Evolutionary conservation across 768 basidiomycete genomes (phyloP), one percentile per base, ranked within the genome.

Genomic region (Mycena crocata): DNA sequence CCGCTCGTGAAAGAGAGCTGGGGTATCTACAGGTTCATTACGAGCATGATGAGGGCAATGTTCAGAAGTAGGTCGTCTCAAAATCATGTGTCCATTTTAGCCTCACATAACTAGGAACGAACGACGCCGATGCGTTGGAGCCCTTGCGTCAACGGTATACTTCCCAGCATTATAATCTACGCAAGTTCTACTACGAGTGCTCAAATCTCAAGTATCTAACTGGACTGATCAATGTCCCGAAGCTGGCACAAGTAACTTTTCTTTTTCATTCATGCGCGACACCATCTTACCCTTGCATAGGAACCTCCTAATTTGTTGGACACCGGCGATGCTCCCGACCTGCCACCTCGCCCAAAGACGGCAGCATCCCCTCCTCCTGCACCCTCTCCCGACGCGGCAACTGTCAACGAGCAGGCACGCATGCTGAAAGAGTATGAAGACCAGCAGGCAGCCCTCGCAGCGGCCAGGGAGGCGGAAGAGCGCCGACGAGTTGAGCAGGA

Each of bases 151-250:
- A 93, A 75, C 90, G 98, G 34, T 99, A 92, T 80, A 90, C 88
- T 64, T 87, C 93, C 26, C 98, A 99, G 74, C 98, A 99, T 74
- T 90, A 96, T 74, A 92, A 89, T 69, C 86, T 99, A 13, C 91
- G 98, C 68, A 95, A 97, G 77, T 99, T 98, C 82, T 99, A 99
- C 83, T 99, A 99, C 77, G 98, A 99, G 77, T 99, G 98, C 77
- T 98, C 96, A 13, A 99, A 99, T 80, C 87, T 99, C 71, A 98
- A 98, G 78, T 99, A 98, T 79, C 81, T 99, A 57, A 99, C 98
- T 13, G 94, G 96, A 48, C 86, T 99, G 34, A 98, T 99, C 75
- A 99, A 99, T 77, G 96, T 99, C 3, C 98, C 98, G 14, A 99
- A 99, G 78, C 86, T 99, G 37, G 97, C 95, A 48, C 90, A 93